Evolutionary conservation across 2,329 filamentous ascomycete species (phyloP).

Genomic region (Aureobasidium melanogenum): DNA sequence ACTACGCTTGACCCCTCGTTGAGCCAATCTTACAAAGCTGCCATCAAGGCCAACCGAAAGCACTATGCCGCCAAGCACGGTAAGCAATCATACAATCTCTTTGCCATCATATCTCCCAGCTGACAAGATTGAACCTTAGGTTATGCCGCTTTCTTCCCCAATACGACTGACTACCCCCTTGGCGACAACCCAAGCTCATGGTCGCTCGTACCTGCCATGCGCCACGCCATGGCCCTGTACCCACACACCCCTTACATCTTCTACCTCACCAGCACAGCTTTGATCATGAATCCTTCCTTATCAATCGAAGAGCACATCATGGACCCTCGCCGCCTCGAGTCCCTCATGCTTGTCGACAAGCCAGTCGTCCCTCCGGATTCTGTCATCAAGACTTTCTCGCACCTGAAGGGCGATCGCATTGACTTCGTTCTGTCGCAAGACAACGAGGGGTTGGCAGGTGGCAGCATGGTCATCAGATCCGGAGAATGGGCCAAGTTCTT

Average conservation of each 20-base stretch:
- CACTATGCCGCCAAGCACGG: conserved; percentile 82
- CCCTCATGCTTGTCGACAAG: conserved; percentile 72
- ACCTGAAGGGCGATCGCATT: conserved; percentile 68
- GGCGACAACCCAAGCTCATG: conserved; percentile 51
- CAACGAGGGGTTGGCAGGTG: conserved; percentile 63
- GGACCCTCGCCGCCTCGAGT: conserved; percentile 57
- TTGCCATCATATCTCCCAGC: neutral
- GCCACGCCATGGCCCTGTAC: conserved; percentile 76
- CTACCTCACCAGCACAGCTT: conserved; percentile 73
- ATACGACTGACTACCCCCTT: conserved; percentile 66
- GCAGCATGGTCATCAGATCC: conserved; percentile 70
- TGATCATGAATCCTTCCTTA: conserved; percentile 76
- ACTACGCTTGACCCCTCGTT: conserved; percentile 69
- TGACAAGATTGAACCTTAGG: conserved; percentile 43
- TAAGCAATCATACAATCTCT: conserved; percentile 34
- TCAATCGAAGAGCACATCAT: conserved; percentile 65
- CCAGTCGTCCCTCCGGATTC: conserved; percentile 90
- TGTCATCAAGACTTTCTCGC: conserved; percentile 87
- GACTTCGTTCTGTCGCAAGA: conserved; percentile 83
- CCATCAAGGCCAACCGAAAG: conserved; percentile 71
- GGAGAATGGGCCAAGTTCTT: conserved; percentile 92
- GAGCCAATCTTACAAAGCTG: conserved; percentile 58
- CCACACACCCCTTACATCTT: conserved; percentile 75
- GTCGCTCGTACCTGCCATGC: conserved; percentile 73
- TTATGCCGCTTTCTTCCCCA: conserved; percentile 77